phyloP scores from a whole-genome alignment of 2,329 filamentous ascomycete species.

The Diaporthe nobilis region DNA sequence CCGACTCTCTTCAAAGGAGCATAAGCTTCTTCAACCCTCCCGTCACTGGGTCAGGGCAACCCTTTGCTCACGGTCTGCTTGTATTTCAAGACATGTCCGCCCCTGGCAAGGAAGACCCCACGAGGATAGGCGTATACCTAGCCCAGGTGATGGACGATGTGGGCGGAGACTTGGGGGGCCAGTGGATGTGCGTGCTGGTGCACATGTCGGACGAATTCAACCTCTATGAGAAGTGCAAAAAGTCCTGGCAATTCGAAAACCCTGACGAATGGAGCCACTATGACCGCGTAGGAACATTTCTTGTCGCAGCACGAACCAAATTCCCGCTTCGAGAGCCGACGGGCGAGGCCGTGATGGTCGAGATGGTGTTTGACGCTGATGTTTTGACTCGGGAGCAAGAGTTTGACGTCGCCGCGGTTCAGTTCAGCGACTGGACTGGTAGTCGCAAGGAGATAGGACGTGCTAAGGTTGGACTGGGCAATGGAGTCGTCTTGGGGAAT shows the following conservation, averaged over 20 bases:
- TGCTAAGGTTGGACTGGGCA: neutral
- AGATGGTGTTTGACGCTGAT: constrained; percentile 43
- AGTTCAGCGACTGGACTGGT: neutral
- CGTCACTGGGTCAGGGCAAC: neutral
- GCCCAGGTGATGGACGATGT: constrained; percentile 18
- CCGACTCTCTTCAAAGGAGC: constrained; percentile 21
- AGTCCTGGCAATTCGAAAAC: constrained; percentile 24
- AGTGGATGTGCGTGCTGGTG: constrained; percentile 38
- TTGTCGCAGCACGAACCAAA: constrained; percentile 40
- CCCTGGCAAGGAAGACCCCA: neutral
- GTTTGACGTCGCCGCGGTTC: constrained; percentile 34
- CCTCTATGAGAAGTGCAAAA: constrained; percentile 16
- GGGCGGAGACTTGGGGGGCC: constrained; percentile 1
- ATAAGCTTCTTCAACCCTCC: constrained; percentile 42
- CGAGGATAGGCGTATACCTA: constrained; percentile 33
- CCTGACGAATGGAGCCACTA: constrained; percentile 30
- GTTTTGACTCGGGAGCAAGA: constrained; percentile 33
- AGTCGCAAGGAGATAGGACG: neutral
- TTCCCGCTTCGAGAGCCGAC: constrained; percentile 37
- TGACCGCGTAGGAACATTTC: constrained; percentile 32
- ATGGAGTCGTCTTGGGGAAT: neutral
- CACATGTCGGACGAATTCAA: neutral
- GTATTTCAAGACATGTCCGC: constrained; percentile 30
- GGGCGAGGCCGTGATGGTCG: constrained; percentile 40
- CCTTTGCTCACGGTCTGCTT: constrained; percentile 36